These are phyloP conservation scores for Cladosporium sp. DNA, from an alignment of 2,329 filamentous ascomycete species.

Conservation along the genomic window DNA sequence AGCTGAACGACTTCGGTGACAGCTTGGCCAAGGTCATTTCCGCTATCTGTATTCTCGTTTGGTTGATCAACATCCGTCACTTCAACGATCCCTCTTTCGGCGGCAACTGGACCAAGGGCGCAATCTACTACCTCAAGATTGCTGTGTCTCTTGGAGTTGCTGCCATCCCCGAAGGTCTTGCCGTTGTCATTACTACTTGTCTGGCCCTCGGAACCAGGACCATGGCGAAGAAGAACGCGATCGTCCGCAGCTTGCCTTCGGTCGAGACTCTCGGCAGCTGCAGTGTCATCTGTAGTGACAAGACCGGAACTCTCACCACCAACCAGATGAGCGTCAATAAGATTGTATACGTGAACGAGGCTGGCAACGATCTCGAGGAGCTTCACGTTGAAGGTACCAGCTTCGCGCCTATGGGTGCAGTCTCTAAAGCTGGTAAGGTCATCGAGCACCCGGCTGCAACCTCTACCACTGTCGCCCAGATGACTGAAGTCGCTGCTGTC, in stretches of 20 bases:
- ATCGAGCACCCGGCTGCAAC: constrained; percentile 67
- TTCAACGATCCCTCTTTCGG: constrained; percentile 95
- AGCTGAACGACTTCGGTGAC: constrained; percentile 97
- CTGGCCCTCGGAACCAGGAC: constrained; percentile 93
- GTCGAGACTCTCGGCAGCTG: constrained; percentile 98
- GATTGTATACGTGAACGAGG: constrained; percentile 76
- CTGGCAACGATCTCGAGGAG: constrained; percentile 75
- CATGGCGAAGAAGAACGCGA: constrained; percentile 98
- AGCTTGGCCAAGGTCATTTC: constrained; percentile 96
- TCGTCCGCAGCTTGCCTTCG: constrained; percentile 92
- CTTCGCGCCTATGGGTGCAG: constrained; percentile 77
- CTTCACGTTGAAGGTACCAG: constrained; percentile 90
- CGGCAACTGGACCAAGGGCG: constrained; percentile 83
- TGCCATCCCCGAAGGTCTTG: constrained; percentile 94
- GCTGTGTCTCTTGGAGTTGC: constrained; percentile 97
- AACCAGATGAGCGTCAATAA: constrained; percentile 99
- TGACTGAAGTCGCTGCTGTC: constrained; percentile 68
- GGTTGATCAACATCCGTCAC: constrained; percentile 97
- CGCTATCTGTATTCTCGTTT: constrained; percentile 91
- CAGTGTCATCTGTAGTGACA: constrained; percentile 99
- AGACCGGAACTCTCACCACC: constrained; percentile 95
- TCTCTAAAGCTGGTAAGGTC: constrained; percentile 65
- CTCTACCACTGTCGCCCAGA: constrained; percentile 77
- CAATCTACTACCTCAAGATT: constrained; percentile 99
- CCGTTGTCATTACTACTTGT: constrained; percentile 98